A percentile compares a stretch with the other conserved stretches of the same genome.
Evolutionary conservation across 2,329 filamentous ascomycete genomes (phyloP).

Genomic region (Beauveria rudraprayagi): DNA sequence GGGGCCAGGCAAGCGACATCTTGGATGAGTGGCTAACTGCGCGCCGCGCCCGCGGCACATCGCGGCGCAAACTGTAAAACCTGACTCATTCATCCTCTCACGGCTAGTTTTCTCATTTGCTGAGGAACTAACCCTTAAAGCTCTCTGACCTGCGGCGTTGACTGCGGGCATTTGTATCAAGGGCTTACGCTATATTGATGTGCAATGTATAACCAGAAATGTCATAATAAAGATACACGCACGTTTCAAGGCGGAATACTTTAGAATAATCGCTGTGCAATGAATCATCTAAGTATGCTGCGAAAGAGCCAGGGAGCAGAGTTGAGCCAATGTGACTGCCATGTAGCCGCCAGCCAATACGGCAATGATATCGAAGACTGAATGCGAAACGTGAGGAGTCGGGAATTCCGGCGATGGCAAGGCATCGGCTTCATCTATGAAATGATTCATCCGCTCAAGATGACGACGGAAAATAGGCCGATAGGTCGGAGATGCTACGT

Average conservation of each 20-base stretch:
- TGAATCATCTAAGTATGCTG: neutral
- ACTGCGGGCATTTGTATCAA: neutral
- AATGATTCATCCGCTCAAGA: too few relatives aligned
- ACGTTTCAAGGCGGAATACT: neutral
- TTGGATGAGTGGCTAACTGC: conserved; percentile 69
- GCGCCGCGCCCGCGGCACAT: neutral
- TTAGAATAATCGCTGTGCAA: neutral
- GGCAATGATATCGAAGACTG: neutral
- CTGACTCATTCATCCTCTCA: neutral
- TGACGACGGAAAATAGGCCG: too few relatives aligned
- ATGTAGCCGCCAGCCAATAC: neutral
- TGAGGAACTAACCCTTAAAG: neutral
- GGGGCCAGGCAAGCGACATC: conserved; percentile 75
- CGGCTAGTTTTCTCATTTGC: neutral
- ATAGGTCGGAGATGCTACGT: neutral
- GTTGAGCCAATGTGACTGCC: conserved; percentile 3
- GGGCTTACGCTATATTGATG: neutral
- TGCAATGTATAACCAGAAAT: conserved; percentile 1
- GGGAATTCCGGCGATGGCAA: neutral
- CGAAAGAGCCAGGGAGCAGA: neutral
- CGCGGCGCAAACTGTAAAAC: neutral
- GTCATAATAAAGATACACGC: neutral
- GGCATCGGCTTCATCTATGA: too few relatives aligned
- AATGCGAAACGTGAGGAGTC: neutral
- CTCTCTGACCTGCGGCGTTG: neutral